These are phyloP conservation scores for Daldinia concentrica DNA, from an alignment of 495 filamentous ascomycete species.

Conservation along the genomic window DNA sequence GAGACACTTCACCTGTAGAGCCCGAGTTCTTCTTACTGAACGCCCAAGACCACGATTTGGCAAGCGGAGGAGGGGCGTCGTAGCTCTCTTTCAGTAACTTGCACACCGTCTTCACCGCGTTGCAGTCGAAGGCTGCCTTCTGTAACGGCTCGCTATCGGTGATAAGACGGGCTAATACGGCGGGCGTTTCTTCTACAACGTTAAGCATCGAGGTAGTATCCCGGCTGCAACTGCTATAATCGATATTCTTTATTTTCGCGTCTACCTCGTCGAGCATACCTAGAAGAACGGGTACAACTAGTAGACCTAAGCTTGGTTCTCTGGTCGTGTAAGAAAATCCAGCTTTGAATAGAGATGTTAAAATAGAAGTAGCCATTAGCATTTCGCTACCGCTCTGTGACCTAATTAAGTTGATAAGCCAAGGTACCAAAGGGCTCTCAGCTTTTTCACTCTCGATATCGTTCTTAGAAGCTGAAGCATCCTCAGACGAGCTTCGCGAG, in stretches of 20 bases:
- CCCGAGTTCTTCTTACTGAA: slow-evolving; percentile 39
- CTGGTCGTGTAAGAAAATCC: slow-evolving; percentile 70
- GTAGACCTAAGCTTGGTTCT: slow-evolving; percentile 67
- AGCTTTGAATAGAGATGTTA: slow-evolving; percentile 78
- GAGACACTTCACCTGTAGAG: slow-evolving; percentile 26
- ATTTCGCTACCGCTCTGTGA: slow-evolving; percentile 69
- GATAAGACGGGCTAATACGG: slow-evolving; percentile 79
- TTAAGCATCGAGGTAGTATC: slow-evolving; percentile 53
- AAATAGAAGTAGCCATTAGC: slow-evolving; percentile 80
- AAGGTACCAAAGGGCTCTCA: slow-evolving; percentile 82
- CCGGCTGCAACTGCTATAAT: slow-evolving; percentile 43
- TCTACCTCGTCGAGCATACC: slow-evolving; percentile 67
- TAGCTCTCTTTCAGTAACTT: slow-evolving; percentile 77
- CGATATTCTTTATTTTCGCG: slow-evolving; percentile 50
- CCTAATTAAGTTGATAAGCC: slow-evolving; percentile 78
- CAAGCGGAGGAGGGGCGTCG: slow-evolving; percentile 56
- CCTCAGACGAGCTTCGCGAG: slow-evolving; percentile 42
- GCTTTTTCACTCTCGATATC: slow-evolving; percentile 64
- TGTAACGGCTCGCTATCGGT: slow-evolving; percentile 79
- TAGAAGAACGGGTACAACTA: slow-evolving; percentile 78
- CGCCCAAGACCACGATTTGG: slow-evolving; percentile 56
- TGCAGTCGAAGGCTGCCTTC: slow-evolving; percentile 81
- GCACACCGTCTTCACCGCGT: slow-evolving; percentile 74
- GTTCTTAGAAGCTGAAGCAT: slow-evolving; percentile 35
- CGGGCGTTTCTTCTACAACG: slow-evolving; percentile 75